Evolutionary conservation across 176 grass and related monocot genomes (phyloP).

Genomic region (Raddia guianensis): DNA sequence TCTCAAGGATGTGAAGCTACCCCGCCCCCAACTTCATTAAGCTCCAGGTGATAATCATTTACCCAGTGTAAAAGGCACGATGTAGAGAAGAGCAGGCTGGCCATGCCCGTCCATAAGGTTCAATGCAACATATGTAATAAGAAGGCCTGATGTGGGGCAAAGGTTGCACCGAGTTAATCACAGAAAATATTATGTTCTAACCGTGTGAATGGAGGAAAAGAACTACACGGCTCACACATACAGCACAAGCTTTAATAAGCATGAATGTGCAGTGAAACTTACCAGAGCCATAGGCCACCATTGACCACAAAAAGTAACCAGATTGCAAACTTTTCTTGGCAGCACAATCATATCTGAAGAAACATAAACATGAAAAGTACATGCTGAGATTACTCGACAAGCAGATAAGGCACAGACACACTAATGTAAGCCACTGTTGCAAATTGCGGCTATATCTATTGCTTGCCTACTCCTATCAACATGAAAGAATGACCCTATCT

Average conservation of each 20-base stretch:
- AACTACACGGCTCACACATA: background rate
- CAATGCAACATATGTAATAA: constrained; percentile 89
- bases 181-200: background rate
- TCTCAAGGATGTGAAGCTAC: background rate
- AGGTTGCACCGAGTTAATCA: background rate
- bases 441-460: background rate
- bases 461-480: background rate
- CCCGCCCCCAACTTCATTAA: background rate
- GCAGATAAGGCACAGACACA: background rate
- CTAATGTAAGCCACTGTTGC: background rate
- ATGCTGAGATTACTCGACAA: background rate
- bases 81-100: constrained; percentile 93
- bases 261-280: constrained; percentile 35
- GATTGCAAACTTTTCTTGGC: constrained; percentile 79
- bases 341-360: constrained; percentile 77
- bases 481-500: background rate
- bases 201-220: background rate
- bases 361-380: background rate
- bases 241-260: background rate
- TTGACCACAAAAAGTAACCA: constrained; percentile 94
- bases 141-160: constrained; percentile 56
- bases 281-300: constrained; percentile 94
- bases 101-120: constrained; percentile 98
- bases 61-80: constrained; percentile 95
- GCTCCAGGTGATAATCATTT: constrained; percentile 31